Evolutionary conservation across 2,329 filamentous ascomycete species (phyloP), one percentile per base, ranked within the genome.

Genomic region (Xenoacremonium recifei): DNA sequence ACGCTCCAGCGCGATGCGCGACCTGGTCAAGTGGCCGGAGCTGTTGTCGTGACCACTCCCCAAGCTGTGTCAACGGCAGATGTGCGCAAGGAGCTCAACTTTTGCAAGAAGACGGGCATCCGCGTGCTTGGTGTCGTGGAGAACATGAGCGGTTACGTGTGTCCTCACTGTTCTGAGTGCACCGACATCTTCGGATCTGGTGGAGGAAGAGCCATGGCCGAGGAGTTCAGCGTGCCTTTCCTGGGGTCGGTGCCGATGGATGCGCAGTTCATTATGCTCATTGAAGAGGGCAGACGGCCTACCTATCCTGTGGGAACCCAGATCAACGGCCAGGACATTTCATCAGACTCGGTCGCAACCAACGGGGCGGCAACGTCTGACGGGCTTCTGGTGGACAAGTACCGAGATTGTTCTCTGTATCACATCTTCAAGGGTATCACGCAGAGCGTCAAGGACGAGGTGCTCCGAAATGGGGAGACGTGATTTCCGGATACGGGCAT

Each of bases 71-170:
- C 89, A 11, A 95, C 92, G 20, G 87, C 89, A 1, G 93, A 99
- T 61, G 93, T 99, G 27, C 85, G 89, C 59, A 96, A 96, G 62
- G 91, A 96, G 66, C 77, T 96, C 50, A 96, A 96, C 64, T 96
- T 96, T 62, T 96, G 91, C 68, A 73, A 74, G 38, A 96, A 96
- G 70, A 92, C 88, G 2, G 79, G 80, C 21, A 84, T 96, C 36
- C 74, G 77, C 3, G 82, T 95, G 25, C 72, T 97, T 10, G 93
- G 93, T 0, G 91, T 99, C 1, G 79, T 99, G 34, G 93, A 99
- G 70, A 99, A 99, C 63, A 97, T 99, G 93, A 85, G 84, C 52
- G 89, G 89, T 3, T 95, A 88, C 56, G 86, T 93, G n/a, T 93
- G 88, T 60, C 82, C 82, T 6, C 79, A 85, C 59, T 87, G 83